phyloP scores from a whole-genome alignment of 2,329 filamentous ascomycete species.

The Aureobasidium sp. region DNA sequence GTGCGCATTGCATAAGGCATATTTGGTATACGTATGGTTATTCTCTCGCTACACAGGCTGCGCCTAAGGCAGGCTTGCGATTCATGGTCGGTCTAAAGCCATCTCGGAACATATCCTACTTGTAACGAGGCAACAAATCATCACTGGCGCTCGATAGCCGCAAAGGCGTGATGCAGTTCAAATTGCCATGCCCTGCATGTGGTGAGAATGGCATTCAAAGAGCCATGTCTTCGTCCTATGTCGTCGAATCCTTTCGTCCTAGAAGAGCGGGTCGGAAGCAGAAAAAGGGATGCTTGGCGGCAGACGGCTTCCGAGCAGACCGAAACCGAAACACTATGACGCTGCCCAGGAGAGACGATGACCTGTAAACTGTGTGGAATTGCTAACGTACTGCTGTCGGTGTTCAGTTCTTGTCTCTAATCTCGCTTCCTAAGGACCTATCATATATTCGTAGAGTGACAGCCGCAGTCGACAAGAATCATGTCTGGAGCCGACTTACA shows the following conservation, averaged over 20 bases:
- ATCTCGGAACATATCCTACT: not conserved
- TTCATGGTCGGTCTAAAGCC: not conserved
- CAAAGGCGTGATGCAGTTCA: not conserved
- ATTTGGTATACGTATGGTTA: not conserved
- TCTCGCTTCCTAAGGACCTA: not conserved
- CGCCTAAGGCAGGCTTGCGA: not conserved
- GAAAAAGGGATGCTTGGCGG: not conserved
- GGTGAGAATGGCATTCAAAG: not conserved
- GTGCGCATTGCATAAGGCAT: not conserved
- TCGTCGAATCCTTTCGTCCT: too few relatives aligned
- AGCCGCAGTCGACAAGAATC: not conserved
- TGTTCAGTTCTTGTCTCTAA: not conserved
- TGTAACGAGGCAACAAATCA: not conserved
- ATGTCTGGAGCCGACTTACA: conserved; percentile 17
- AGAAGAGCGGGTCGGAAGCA: not conserved
- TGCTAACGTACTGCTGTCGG: not conserved
- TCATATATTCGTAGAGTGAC: not conserved
- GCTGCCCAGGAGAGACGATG: not conserved
- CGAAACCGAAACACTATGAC: not conserved
- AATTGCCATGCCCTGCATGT: not conserved
- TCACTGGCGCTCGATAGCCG: not conserved
- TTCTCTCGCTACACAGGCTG: not conserved
- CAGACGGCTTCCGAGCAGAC: not conserved
- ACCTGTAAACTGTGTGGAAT: not conserved
- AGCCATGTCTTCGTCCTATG: not conserved